Conservation (phyloP, 1,139 yeast genomes). For the Sugiyamaella grinbergsii region DNA sequence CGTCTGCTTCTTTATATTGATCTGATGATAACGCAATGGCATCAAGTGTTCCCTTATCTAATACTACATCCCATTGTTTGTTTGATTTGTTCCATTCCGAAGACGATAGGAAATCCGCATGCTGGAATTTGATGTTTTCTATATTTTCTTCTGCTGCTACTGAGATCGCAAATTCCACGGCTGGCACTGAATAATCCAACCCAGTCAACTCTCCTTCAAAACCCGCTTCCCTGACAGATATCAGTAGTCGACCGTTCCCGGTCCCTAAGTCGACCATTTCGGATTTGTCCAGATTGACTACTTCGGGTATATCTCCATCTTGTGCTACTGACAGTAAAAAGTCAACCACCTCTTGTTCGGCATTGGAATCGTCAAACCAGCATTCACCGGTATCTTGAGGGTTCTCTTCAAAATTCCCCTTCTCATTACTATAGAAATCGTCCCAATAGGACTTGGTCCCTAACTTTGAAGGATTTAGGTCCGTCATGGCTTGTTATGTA, state of each 20-base stretch:
- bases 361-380: constrained; percentile 94
- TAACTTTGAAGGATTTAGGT: constrained; percentile 33
- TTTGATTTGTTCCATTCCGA: constrained; percentile 42
- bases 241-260: constrained; percentile 89
- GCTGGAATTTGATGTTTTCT: constrained; percentile 49
- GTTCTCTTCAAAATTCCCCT: constrained; percentile 66
- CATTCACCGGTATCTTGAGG: constrained; percentile 89
- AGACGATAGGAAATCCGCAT: constrained; percentile 48
- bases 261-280: constrained; percentile 83
- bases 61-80: constrained; percentile 64
- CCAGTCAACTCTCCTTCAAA: constrained; percentile 60
- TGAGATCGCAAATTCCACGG: constrained; percentile 68
- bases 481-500: constrained; percentile 1
- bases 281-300: constrained; percentile 34
- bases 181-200: constrained; percentile 79
- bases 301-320: constrained; percentile 30
- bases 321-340: constrained; percentile 54
- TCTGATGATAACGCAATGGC: constrained; percentile 88
- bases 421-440: constrained; percentile 73
- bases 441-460: constrained; percentile 61
- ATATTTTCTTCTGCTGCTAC: constrained; percentile 52
- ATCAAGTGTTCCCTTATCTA: constrained; percentile 95
- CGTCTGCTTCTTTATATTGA: constrained; percentile 43
- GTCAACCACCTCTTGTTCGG: constrained; percentile 77
- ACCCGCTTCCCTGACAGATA: constrained; percentile 65